A percentile compares a stretch with the other conserved stretches of the same genome.
These are phyloP conservation scores for Endogone sp. DNA, from an alignment of 192 early-diverging fungal genomes.

Conservation along the genomic window DNA sequence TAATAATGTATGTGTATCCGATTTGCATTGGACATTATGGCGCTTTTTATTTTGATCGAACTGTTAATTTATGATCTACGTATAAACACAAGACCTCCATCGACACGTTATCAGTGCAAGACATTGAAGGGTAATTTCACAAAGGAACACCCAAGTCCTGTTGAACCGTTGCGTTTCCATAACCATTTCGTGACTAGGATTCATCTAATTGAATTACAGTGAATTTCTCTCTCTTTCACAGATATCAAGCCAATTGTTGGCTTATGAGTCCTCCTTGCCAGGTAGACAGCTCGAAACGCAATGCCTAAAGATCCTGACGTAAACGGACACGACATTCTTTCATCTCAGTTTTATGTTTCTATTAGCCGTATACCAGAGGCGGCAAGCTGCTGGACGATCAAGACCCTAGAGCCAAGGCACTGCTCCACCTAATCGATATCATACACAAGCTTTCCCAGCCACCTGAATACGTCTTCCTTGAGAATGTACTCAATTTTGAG, in stretches of 20 bases:
- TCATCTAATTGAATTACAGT: too few relatives aligned
- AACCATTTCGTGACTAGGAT: not conserved
- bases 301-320: not conserved
- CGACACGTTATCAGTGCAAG: not conserved
- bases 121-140: not conserved
- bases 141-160: not conserved
- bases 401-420: slow-evolving; percentile 64
- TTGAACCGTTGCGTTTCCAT: too few relatives aligned
- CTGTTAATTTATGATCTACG: too few relatives aligned
- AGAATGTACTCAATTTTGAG: slow-evolving; percentile 82
- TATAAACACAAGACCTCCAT: not conserved
- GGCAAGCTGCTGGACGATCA: slow-evolving; percentile 75
- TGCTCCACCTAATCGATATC: slow-evolving; percentile 66
- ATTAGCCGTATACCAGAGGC: slow-evolving; percentile 63
- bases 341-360: too few relatives aligned
- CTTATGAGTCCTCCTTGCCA: slow-evolving; percentile 93
- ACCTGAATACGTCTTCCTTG: slow-evolving; percentile 64
- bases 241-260: slow-evolving; percentile 76
- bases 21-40: too few relatives aligned
- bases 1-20: slow-evolving; percentile 23
- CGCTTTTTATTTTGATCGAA: too few relatives aligned
- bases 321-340: too few relatives aligned
- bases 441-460: slow-evolving; percentile 45
- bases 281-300: slow-evolving; percentile 22
- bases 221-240: slow-evolving; percentile 2